Evolutionary conservation across 176 grass and related monocot species (phyloP), one percentile per base, ranked within the genome.

Genomic region (Chloris gayana): DNA sequence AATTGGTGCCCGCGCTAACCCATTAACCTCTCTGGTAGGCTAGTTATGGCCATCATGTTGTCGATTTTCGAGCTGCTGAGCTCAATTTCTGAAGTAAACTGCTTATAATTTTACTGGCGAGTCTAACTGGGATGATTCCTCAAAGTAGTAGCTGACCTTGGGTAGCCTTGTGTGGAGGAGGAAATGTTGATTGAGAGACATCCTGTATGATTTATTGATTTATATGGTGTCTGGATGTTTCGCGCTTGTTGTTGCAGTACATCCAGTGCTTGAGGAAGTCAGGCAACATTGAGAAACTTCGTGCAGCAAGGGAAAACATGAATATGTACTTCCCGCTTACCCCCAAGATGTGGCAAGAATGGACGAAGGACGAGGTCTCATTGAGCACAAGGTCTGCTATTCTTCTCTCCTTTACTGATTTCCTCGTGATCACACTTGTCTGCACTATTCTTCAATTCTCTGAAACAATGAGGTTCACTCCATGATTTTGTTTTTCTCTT

Each of bases 321-420:
- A 93, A 94, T 70, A 81, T 77, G 72, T 73, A 80, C 37, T 95
- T 88, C 58, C 96, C 96, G 7, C 88, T 99, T 21, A 88, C 74
- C 62, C 88, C 92, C 0, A 95, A 95, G 70, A 90, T 93, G 76
- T 95, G 96, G 96, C 92, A 93, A 60, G 92, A 99, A 50, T 99
- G 96, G 96, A 65, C 89, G 0, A 92, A 89, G 69, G 96, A 99
- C n/a, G 92, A 99, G 54, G 73, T 84, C 35, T 95, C 96, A n/a
- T 73, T 95, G 69, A 86, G 84, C 69, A 50, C 70, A 38, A 79
- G 96, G 92, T 95, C 76, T 72, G 47, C 32, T 21, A 35, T 25
- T 47, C 22, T 83, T 82, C 67, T 46, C 35, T 57, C 25, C 18
- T 67, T 39, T 62, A 77, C 7, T 4, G 5, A 8, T 72, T 62